These are phyloP conservation scores for Macrolepiota albuminosa DNA, from an alignment of 768 basidiomycete genomes.

Conservation along the genomic window DNA sequence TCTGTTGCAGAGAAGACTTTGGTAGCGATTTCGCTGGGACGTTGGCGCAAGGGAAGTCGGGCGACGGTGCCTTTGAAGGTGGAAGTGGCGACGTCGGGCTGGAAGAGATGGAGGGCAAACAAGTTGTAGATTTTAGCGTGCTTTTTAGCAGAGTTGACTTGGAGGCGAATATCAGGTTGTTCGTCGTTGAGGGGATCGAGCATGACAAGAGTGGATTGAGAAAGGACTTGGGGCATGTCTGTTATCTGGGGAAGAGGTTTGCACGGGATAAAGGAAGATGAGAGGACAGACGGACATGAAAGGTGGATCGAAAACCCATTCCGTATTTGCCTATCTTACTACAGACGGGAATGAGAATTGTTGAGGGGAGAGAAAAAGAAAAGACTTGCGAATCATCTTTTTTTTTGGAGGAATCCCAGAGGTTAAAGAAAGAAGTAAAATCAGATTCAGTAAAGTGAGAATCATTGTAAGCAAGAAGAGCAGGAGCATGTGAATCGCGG, in stretches of 20 bases:
- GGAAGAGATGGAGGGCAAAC: conserved; percentile 18
- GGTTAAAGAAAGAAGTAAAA: conserved; percentile 38
- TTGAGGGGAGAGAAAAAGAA: not conserved
- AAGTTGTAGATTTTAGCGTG: conserved; percentile 28
- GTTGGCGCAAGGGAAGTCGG: conserved; percentile 39
- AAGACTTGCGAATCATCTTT: conserved; percentile 35
- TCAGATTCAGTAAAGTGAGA: conserved; percentile 34
- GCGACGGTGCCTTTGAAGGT: conserved; percentile 37
- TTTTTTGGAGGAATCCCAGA: conserved; percentile 43
- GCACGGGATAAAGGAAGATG: not conserved
- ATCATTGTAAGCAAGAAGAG: conserved; percentile 44
- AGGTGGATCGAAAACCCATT: conserved; percentile 46
- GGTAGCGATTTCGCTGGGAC: conserved; percentile 28
- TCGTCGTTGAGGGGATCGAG: conserved; percentile 37
- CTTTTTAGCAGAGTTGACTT: conserved; percentile 24
- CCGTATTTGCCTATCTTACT: conserved; percentile 54
- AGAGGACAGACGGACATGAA: conserved; percentile 32
- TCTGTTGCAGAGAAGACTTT: conserved; percentile 25
- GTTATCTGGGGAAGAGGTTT: conserved; percentile 32
- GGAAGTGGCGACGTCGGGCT: not conserved
- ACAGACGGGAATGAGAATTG: not conserved
- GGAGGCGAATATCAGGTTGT: conserved; percentile 24
- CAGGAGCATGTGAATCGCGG: conserved; percentile 38
- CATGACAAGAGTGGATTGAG: conserved; percentile 31
- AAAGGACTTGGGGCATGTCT: conserved; percentile 46